These are phyloP conservation scores for Tricholoma saponaceum DNA, from an alignment of 768 basidiomycete species.

Conservation along the genomic window DNA sequence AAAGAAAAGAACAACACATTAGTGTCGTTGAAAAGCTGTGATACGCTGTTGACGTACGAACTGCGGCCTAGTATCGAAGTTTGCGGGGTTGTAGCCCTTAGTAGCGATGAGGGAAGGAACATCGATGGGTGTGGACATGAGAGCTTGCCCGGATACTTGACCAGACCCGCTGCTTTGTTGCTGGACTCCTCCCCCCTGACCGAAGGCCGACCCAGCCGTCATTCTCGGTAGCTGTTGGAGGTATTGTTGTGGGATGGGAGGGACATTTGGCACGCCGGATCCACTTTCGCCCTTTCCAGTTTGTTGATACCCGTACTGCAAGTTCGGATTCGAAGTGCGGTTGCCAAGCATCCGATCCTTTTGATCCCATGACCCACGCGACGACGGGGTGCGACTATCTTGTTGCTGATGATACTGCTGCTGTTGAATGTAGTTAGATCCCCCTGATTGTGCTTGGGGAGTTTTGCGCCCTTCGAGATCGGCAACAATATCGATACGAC, in stretches of 20 bases:
- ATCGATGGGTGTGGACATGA: slow-evolving; percentile 71
- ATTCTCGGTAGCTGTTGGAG: slow-evolving; percentile 43
- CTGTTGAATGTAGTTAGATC: slow-evolving; percentile 29
- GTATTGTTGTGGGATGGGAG: slow-evolving; percentile 71
- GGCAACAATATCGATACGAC: slow-evolving; percentile 50
- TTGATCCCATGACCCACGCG: slow-evolving; percentile 55
- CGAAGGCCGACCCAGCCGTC: slow-evolving; percentile 34
- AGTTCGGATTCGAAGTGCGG: slow-evolving; percentile 65
- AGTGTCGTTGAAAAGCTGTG: slow-evolving; percentile 1
- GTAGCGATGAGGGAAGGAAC: slow-evolving; percentile 78
- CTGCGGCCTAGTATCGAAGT: slow-evolving; percentile 76
- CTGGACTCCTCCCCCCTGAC: slow-evolving; percentile 22
- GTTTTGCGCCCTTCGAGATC: slow-evolving; percentile 69
- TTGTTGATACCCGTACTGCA: slow-evolving; percentile 61
- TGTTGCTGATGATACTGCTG: slow-evolving; percentile 32
- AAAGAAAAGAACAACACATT: not conserved
- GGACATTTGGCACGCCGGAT: slow-evolving; percentile 55
- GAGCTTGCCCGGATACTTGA: slow-evolving; percentile 41
- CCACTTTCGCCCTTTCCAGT: slow-evolving; percentile 29
- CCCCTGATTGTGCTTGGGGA: slow-evolving; percentile 34
- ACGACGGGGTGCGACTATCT: slow-evolving; percentile 28
- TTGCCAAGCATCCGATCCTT: slow-evolving; percentile 54
- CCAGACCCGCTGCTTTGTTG: slow-evolving; percentile 22
- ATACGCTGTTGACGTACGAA: slow-evolving; percentile 48
- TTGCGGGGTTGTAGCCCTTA: slow-evolving; percentile 89